These are phyloP conservation scores for Lactifluus subvellereus DNA, from an alignment of 768 basidiomycete species.

Conservation along the genomic window DNA sequence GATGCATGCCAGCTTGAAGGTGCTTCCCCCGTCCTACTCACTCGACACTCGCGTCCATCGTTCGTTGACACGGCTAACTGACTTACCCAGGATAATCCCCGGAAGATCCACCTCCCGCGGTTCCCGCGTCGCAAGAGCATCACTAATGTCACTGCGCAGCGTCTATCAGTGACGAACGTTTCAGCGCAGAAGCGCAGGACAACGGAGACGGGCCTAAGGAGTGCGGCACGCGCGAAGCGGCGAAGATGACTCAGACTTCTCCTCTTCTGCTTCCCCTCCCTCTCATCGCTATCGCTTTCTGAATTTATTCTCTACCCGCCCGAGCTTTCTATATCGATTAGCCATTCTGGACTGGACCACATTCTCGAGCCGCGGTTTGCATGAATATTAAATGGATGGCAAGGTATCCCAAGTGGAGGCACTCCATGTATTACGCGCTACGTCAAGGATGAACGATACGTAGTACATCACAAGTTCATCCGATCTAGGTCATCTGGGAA, in stretches of 20 bases:
- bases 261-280: not conserved
- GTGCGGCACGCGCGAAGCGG: conserved; percentile 14
- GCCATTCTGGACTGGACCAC: not conserved
- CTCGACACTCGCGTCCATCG: too few species aligned
- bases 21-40: too few species aligned
- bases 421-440: not conserved
- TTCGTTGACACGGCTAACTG: too few species aligned
- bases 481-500: not conserved
- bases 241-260: conserved; percentile 9
- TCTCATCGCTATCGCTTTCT: not conserved
- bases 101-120: not conserved
- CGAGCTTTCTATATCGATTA: not conserved
- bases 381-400: not conserved
- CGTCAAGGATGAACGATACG: conserved; percentile 2
- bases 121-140: conserved; percentile 11
- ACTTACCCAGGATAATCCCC: too few species aligned
- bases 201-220: not conserved
- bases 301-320: not conserved
- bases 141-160: conserved; percentile 6
- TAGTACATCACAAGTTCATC: conserved; percentile 6
- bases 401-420: not conserved
- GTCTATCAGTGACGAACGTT: conserved; percentile 2
- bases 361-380: not conserved
- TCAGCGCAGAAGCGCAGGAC: conserved; percentile 14
- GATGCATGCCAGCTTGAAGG: too few species aligned